Base-by-base conservation (phyloP, 257 asterid genomes). In the Anisodus tanguticus region DNA sequence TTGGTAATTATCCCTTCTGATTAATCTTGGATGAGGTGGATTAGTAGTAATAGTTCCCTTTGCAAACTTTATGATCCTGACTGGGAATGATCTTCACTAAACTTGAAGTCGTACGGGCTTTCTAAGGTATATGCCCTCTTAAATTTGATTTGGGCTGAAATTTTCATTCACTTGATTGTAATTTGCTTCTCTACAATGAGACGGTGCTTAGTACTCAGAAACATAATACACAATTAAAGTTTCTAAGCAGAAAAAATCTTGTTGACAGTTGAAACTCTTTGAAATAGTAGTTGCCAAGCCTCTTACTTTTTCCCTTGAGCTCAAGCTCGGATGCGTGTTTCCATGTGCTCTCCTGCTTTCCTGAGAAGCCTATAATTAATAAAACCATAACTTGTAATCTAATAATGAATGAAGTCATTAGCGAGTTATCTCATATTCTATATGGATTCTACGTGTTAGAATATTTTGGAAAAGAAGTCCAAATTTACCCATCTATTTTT, bases 291-390 rank as follows among this genome's bases (percentile, higher is more conserved):
- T 37, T 71, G 8, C 47, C 54, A 62, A 64, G 16, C 81, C 83
- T 76, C 47, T 51, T 49, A 47, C 59, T 51, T 74, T 76, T 54
- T 0, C 54, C 60, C 51, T 55, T 9, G 15, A 83, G 6, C 64
- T 74, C 83, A 88, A 12, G 79, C 84, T 83, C 88, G 86, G 64
- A 87, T 86, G 11, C 87, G 88, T 66, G 92, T 91, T 47, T 87
- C 79, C 70, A 84, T 83, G 13, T 90, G 83, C 57, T 70, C 85
- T 83, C 91, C 88, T 31, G 85, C 83, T 86, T 90, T 87, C 88
- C 95, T 93, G 85, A 31, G 84, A 67, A 83, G 19, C 10, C 22
- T 22, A 31, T 49, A 74, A 57, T 74, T 74, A 57, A 19, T 35
- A 49, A 49, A 74, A 47, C 62, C 12, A 22, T 2, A 1, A 12